Evolutionary conservation across 495 filamentous ascomycete genomes (phyloP).

Genomic region (Penicillium macrosclerotiorum): DNA sequence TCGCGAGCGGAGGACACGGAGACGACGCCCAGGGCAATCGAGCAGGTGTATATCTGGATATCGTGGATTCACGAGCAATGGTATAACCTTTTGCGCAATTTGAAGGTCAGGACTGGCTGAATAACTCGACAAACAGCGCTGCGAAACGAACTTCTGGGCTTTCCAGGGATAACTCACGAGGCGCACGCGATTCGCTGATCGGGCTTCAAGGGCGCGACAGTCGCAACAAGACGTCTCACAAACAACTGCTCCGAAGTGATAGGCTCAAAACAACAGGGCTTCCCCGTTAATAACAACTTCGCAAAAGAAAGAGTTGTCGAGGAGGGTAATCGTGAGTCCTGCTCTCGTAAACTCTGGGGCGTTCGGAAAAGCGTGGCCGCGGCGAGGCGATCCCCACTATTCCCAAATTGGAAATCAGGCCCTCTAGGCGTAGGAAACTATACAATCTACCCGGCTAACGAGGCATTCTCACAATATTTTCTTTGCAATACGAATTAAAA

Average conservation of each 20-base stretch:
- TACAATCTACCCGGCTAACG: not conserved
- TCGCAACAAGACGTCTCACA: not conserved
- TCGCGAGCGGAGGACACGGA: not conserved
- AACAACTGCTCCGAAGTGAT: not conserved
- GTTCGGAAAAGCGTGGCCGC: constrained; percentile 2
- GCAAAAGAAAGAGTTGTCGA: not conserved
- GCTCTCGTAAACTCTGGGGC: constrained; percentile 1
- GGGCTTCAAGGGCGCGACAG: constrained; percentile 2
- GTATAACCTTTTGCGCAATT: too few relatives aligned
- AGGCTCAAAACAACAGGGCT: not conserved
- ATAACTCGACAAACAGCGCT: too few relatives aligned
- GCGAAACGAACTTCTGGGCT: too few relatives aligned
- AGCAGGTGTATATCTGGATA: too few relatives aligned
- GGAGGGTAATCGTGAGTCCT: not conserved
- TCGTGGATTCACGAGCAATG: too few relatives aligned
- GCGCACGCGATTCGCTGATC: constrained; percentile 17
- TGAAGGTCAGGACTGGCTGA: too few relatives aligned
- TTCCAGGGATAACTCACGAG: constrained; percentile 28
- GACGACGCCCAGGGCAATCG: not conserved
- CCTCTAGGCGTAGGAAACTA: not conserved
- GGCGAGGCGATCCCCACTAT: constrained; percentile 17
- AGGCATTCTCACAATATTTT: not conserved
- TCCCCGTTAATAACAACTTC: too few relatives aligned
- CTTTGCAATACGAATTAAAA: too few relatives aligned
- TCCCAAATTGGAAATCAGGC: constrained; percentile 9